Base-by-base conservation (phyloP, 2,329 filamentous ascomycete genomes). In the Tolypocladium amazonense region DNA sequence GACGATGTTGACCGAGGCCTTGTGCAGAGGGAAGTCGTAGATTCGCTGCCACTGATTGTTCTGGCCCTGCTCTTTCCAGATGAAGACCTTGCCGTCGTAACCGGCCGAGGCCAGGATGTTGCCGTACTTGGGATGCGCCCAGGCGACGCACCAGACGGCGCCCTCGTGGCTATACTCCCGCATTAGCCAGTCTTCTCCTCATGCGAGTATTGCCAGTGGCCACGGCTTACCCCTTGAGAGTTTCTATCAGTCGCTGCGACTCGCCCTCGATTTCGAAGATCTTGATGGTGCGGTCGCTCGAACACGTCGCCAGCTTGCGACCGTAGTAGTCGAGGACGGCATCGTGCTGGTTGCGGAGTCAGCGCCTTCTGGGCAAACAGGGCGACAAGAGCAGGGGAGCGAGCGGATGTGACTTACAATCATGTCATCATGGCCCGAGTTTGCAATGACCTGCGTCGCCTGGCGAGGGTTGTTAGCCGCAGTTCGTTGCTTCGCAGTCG, bases 311-410 rank as follows among this genome's bases (percentile, higher is more conserved):
- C 68, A 99, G 86, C 71, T 93, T 89, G 67, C 94, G 88, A 71
- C 94, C 94, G 76, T 97, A 99, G 81, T 97, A 99, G 76, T 99
- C 94, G 72, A 99, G 88, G 65, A 96, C 93, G 65, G 94, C 94
- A 84, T 99, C 94, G 76, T 99, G 94, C 93, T 91, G 66, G 59
- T 58, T 39, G 59, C 56, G 61, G 61, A 41, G 66, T 66, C 59
- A 66, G 64, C 54, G 41, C 50, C 63, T 63, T 65, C 64, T 59
- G 61, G 55, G 56, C 56, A 39, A 56, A 35, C 59, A 45, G 27
- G 59, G 8, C 33, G 14, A n/a, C 14, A 50, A 15, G 14, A 6
- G 20, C 4, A 14, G 38, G 30, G 9, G 45, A 23, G 25, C 25
- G 43, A n/a, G 18, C 18, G 47, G 8, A 53, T n/a, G 58, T 39